A percentile compares a stretch with the other conserved stretches of the same genome.
Evolutionary conservation across 2,329 filamentous ascomycete species (phyloP).

Genomic region (Colletotrichum neosansevieriae): DNA sequence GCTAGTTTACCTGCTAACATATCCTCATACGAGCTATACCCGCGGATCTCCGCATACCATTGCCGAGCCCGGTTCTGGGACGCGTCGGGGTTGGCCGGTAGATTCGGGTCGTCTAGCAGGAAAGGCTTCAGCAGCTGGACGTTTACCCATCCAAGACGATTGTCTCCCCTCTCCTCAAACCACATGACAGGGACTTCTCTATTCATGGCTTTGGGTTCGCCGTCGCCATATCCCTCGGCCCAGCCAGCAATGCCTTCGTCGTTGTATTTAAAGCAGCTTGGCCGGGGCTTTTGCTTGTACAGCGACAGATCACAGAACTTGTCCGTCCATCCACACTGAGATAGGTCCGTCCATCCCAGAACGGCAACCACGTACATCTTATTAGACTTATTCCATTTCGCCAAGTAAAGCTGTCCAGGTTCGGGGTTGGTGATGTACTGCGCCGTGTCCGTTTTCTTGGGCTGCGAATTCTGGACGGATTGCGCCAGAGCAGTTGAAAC

Average conservation of each 20-base stretch:
- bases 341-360: constrained; percentile 39
- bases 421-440: constrained; percentile 35
- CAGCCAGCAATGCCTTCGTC: constrained; percentile 39
- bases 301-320: constrained; percentile 28
- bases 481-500: not conserved
- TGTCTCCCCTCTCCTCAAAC: constrained; percentile 41
- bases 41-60: constrained; percentile 28
- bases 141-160: constrained; percentile 32
- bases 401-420: constrained; percentile 40
- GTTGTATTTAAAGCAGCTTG: constrained; percentile 38
- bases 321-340: constrained; percentile 30
- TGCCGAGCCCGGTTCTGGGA: constrained; percentile 27
- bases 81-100: constrained; percentile 18
- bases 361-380: constrained; percentile 40
- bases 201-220: constrained; percentile 27
- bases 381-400: constrained; percentile 33
- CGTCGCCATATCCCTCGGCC: constrained; percentile 39
- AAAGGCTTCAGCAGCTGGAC: constrained; percentile 24
- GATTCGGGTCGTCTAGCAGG: constrained; percentile 33
- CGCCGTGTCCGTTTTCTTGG: not conserved
- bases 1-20: constrained; percentile 17
- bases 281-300: constrained; percentile 22
- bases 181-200: constrained; percentile 41
- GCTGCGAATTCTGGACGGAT: not conserved
- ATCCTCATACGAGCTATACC: constrained; percentile 34